phyloP scores from a whole-genome alignment of 164 flowering plant genomes.

The Warburgia ugandensis region DNA sequence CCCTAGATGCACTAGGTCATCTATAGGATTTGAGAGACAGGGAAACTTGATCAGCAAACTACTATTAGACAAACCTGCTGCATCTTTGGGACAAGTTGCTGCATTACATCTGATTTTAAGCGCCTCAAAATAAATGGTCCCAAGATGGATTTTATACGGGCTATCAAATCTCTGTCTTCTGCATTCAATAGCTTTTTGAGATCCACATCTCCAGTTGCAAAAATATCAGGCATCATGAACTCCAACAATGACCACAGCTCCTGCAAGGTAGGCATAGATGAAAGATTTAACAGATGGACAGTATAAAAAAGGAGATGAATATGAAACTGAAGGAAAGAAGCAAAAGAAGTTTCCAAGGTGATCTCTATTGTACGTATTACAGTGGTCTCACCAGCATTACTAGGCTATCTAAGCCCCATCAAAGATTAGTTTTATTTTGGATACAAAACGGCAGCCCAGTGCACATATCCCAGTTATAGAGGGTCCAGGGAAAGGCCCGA shows the following conservation, averaged over 20 bases:
- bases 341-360: too few species aligned
- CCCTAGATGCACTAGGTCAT: conserved; percentile 4
- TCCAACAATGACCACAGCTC: conserved; percentile 96
- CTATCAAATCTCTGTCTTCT: conserved; percentile 65
- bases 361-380: too few species aligned
- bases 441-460: too few species aligned
- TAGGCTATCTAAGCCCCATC: too few species aligned
- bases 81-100: conserved; percentile 83
- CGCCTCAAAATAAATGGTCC: conserved; percentile 97
- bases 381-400: too few species aligned
- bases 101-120: conserved; percentile 95
- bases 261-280: too few species aligned
- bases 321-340: too few species aligned
- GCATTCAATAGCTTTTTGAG: conserved; percentile 71
- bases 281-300: too few species aligned
- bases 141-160: conserved; percentile 83
- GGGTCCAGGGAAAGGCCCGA: too few species aligned
- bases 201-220: conserved; percentile 85
- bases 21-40: background rate
- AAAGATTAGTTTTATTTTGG: too few species aligned
- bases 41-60: conserved; percentile 4
- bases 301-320: too few species aligned
- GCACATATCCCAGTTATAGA: too few species aligned
- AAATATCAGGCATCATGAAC: conserved; percentile 96
- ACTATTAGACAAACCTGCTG: conserved; percentile 45